Evolutionary conservation across 176 grass and related monocot species (phyloP).

Genomic region (Ensete ventricosum): DNA sequence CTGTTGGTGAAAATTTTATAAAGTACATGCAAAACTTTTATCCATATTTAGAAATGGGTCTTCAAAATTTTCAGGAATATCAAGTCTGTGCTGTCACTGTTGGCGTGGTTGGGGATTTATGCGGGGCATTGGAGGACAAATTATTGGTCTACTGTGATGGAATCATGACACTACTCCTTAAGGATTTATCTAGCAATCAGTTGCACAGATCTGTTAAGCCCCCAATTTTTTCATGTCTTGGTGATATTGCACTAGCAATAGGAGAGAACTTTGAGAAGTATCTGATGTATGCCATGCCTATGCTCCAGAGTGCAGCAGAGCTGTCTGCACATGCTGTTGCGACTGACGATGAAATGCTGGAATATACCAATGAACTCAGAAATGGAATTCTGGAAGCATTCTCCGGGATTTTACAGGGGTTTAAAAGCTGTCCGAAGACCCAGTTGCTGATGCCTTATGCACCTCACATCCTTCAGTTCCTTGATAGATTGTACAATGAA

Average conservation of each 20-base stretch:
- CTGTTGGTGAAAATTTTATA: conserved; percentile 1
- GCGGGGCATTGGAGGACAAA: conserved; percentile 18
- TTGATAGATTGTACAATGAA: conserved; percentile 2
- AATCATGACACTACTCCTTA: conserved; percentile 14
- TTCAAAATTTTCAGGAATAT: conserved; percentile 16
- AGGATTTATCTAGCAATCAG: conserved; percentile 11
- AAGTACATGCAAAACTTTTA: conserved; percentile 16
- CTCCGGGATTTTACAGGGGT: conserved; percentile 12
- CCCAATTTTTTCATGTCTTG: conserved; percentile 18
- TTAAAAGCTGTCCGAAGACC: conserved; percentile 15
- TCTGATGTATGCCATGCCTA: conserved; percentile 16
- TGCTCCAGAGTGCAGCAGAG: conserved; percentile 16
- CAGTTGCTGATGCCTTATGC: conserved; percentile 13
- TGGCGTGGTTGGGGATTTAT: conserved; percentile 16
- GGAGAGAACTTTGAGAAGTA: conserved; percentile 16
- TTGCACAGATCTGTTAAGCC: conserved; percentile 14
- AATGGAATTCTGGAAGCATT: conserved; percentile 19
- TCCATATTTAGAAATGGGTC: conserved; percentile 15
- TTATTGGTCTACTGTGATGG: conserved; percentile 6
- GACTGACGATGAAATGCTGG: conserved; percentile 7
- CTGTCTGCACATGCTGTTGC: background rate
- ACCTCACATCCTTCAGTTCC: conserved; percentile 17
- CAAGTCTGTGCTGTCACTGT: conserved; percentile 16
- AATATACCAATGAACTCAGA: conserved; percentile 13
- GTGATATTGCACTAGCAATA: conserved; percentile 10